phyloP scores from a whole-genome alignment of 2,329 filamentous ascomycete genomes.

The Pestalotiopsis sp. region DNA sequence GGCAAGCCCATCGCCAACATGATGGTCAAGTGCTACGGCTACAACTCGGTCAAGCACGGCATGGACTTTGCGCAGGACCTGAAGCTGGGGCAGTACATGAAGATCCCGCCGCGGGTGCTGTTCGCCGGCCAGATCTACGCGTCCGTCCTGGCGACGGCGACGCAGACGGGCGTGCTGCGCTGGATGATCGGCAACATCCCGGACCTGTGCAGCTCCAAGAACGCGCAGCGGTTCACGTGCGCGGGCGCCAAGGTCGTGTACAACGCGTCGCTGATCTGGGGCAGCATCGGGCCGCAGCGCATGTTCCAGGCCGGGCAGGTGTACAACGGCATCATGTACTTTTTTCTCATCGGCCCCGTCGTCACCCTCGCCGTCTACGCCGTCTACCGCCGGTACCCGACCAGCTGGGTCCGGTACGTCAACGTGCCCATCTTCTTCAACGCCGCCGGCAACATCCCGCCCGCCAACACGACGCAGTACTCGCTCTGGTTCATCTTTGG shows the following conservation, averaged over 20 bases:
- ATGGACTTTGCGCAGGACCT: slow-evolving; percentile 35
- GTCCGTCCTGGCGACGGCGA: slow-evolving; percentile 32
- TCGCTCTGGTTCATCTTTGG: slow-evolving; percentile 36
- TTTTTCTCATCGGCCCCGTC: slow-evolving; percentile 35
- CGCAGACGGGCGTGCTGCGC: slow-evolving; percentile 30
- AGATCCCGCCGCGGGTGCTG: slow-evolving; percentile 34
- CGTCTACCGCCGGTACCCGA: slow-evolving; percentile 30
- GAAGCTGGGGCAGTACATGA: slow-evolving; percentile 35
- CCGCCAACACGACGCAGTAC: slow-evolving; percentile 33
- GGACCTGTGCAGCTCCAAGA: slow-evolving; percentile 29
- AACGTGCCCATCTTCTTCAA: slow-evolving; percentile 37
- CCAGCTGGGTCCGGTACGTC: slow-evolving; percentile 33
- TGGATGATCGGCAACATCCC: slow-evolving; percentile 32
- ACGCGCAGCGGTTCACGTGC: slow-evolving; percentile 35
- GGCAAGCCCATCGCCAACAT: slow-evolving; percentile 34
- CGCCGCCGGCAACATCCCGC: slow-evolving; percentile 34
- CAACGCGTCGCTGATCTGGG: slow-evolving; percentile 35
- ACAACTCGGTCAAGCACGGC: slow-evolving; percentile 35
- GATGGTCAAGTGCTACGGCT: slow-evolving; percentile 36
- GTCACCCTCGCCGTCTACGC: slow-evolving; percentile 31
- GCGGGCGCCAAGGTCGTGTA: slow-evolving; percentile 35
- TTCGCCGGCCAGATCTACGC: slow-evolving; percentile 37
- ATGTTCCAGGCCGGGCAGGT: slow-evolving; percentile 33
- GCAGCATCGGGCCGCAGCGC: slow-evolving; percentile 33
- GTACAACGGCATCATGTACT: slow-evolving; percentile 33